Evolutionary conservation across 2,329 filamentous ascomycete genomes (phyloP), one percentile per base, ranked within the genome.

Genomic region (Fusarium sp.): DNA sequence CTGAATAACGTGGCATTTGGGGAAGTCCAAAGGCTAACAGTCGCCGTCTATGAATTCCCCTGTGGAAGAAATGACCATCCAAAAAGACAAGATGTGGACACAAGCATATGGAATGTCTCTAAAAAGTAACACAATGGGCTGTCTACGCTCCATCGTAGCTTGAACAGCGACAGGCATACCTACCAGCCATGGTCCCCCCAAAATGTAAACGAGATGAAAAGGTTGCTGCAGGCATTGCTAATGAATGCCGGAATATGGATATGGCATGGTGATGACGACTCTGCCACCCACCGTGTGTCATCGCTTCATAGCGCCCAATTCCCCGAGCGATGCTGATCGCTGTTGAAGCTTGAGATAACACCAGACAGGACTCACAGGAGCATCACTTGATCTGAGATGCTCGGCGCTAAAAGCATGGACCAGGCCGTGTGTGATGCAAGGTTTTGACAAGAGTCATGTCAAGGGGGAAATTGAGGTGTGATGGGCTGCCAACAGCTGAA

Each of bases 321-420:
- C 44, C 47, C 41, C 26, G 54, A 55, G 48, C 44, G 36, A 58
- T 59, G 69, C 54, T 76, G 73, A 76, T 77, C 75, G 36, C 32
- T 55, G 61, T 38, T 57, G 60, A 55, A 58, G 60, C 57, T 71
- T 64, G 63, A 67, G 61, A 64, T 70, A 59, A 64, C 63, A 63
- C 47, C 60, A 62, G 50, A 57, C 63, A 67, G 32, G 32, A 35
- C 32, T 35, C 32, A 35, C 32, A 35, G 69, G 58, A 54, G 66
- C 65, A 68, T 77, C 75, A 78, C 67, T 77, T 77, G 75, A 77
- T 77, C 69, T 73, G 35, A 70, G 65, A 63, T 62, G 51, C 54
- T 66, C 54, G 63, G 59, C 75, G 73, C 75, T 75, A 78, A 63
- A 22, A 59, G 48, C 39, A 36, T 55, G 48, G 53, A 38, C 53